Conservation (phyloP, 2,329 filamentous ascomycete species). For the Talaromyces atroroseus region DNA sequence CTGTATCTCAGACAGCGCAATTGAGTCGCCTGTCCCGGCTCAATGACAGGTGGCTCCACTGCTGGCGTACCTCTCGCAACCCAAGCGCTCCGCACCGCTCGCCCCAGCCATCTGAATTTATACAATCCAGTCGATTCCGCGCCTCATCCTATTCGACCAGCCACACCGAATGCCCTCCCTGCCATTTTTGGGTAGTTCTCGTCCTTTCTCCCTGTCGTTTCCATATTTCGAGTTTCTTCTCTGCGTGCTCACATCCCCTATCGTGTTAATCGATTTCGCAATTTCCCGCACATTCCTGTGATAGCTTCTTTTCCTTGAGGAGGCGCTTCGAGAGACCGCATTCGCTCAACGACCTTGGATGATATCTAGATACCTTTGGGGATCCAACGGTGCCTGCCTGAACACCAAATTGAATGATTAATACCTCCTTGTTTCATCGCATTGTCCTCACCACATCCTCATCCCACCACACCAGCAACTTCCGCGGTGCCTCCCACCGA, state of each 20-base stretch:
- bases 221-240: constrained; percentile 14
- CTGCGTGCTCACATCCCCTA: background rate
- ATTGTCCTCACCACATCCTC: constrained; percentile 31
- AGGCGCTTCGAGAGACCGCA: constrained; percentile 6
- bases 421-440: constrained; percentile 15
- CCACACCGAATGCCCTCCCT: constrained; percentile 15
- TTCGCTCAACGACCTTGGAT: background rate
- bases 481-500: constrained; percentile 41
- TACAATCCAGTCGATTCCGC: constrained; percentile 8
- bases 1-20: constrained; percentile 6
- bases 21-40: constrained; percentile 12
- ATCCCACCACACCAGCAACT: constrained; percentile 17
- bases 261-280: constrained; percentile 7
- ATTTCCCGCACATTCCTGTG: constrained; percentile 24
- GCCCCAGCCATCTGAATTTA: constrained; percentile 40
- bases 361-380: background rate
- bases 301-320: background rate
- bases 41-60: constrained; percentile 16
- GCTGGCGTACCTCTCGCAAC: constrained; percentile 11
- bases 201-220: constrained; percentile 5
- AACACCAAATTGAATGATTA: background rate
- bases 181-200: background rate
- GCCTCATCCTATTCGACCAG: constrained; percentile 18
- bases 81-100: constrained; percentile 16
- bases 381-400: background rate